phyloP scores from a whole-genome alignment of 2,329 filamentous ascomycete species.

The Verticillium albo-atrum region DNA sequence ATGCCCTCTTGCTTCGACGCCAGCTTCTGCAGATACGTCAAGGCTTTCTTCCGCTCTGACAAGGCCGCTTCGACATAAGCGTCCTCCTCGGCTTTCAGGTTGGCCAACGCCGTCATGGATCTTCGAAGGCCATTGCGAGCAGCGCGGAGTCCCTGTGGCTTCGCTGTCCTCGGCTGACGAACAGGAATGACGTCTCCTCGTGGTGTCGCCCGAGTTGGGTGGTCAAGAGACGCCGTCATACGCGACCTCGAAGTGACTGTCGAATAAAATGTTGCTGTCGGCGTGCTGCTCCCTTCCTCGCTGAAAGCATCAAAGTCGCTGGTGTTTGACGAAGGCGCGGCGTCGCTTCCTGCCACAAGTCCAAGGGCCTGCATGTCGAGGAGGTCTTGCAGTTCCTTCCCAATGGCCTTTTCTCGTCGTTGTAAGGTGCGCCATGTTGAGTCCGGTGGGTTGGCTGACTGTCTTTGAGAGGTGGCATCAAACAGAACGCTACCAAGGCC shows the following conservation, averaged over 20 bases:
- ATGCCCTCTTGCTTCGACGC: constrained; percentile 46
- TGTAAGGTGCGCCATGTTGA: constrained; percentile 42
- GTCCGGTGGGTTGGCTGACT: constrained; percentile 29
- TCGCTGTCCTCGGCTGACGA: constrained; percentile 46
- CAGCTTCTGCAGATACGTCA: constrained; percentile 53
- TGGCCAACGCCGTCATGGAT: constrained; percentile 59
- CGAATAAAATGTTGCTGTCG: constrained; percentile 34
- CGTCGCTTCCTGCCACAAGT: constrained; percentile 31
- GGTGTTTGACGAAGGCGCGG: constrained; percentile 11
- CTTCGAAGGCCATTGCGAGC: constrained; percentile 62
- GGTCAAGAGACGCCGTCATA: constrained; percentile 37
- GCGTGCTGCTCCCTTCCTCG: constrained; percentile 36
- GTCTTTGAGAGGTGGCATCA: constrained; percentile 23
- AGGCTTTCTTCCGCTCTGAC: constrained; percentile 48
- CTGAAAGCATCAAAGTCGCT: constrained; percentile 27
- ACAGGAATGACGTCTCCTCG: constrained; percentile 54
- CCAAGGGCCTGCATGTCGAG: constrained; percentile 45
- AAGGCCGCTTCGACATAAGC: constrained; percentile 54
- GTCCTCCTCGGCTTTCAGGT: constrained; percentile 66
- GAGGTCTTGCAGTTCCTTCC: constrained; percentile 41
- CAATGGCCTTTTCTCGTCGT: constrained; percentile 39
- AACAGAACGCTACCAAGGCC: constrained; percentile 33
- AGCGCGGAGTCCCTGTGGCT: constrained; percentile 52
- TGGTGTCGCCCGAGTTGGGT: constrained; percentile 28
- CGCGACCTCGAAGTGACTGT: constrained; percentile 32